Evolutionary conservation across 805 yeast species (phyloP).

Genomic region (Candida boleticola): DNA sequence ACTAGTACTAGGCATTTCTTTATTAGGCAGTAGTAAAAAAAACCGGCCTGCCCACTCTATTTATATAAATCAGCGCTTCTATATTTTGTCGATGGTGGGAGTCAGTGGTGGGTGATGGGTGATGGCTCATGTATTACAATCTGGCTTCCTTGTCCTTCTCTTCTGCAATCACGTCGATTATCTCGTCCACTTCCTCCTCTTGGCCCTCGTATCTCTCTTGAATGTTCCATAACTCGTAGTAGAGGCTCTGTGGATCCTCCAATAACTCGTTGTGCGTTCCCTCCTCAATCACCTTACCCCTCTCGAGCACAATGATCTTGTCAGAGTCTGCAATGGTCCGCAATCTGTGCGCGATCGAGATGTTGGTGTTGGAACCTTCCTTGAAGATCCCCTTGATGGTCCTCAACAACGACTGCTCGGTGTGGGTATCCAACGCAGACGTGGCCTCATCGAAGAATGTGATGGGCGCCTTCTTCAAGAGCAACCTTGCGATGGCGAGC

Average conservation of each 20-base stretch:
- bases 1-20: no score
- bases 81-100: no score
- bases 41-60: no score
- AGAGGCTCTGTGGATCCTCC: conserved; percentile 54
- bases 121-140: no score
- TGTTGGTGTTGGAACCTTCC: conserved; percentile 59
- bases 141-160: no score
- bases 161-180: no score
- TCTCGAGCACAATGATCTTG: conserved; percentile 80
- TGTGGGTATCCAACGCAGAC: conserved; percentile 93
- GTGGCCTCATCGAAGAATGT: conserved; percentile 97
- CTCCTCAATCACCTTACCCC: conserved; percentile 81
- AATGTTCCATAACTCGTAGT: conserved; percentile 83
- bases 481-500: conserved; percentile 87
- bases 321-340: conserved; percentile 94
- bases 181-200: background rate
- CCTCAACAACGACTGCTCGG: conserved; percentile 78
- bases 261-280: conserved; percentile 76
- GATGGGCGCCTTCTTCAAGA: conserved; percentile 81
- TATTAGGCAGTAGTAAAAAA: no score
- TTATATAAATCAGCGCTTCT: no score
- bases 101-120: no score
- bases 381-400: conserved; percentile 70
- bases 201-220: conserved; percentile 63
- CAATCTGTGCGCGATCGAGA: conserved; percentile 90